Percentiles rank a stretch among this genome's conserved stretches.
Conservation (phyloP, 768 basidiomycete species). For the Panellus pusillus region DNA sequence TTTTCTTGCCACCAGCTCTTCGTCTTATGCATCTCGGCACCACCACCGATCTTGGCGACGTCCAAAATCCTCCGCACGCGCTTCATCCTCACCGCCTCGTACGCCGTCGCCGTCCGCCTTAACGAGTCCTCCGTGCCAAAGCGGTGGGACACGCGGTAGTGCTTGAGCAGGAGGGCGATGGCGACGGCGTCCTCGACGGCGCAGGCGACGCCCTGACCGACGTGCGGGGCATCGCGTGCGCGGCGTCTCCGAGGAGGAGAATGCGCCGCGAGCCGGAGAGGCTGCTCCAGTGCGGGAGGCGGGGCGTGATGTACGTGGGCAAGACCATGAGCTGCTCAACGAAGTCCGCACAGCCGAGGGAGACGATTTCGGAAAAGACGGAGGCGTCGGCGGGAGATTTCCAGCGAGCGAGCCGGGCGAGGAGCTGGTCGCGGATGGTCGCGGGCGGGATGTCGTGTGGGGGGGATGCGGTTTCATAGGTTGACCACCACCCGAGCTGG, state of each 20-base stretch:
- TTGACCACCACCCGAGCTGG: constrained; percentile 42
- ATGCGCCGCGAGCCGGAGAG: constrained; percentile 32
- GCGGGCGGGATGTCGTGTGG: constrained; percentile 25
- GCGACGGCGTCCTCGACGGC: constrained; percentile 41
- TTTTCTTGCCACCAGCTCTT: constrained; percentile 31
- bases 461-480: constrained; percentile 35
- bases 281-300: constrained; percentile 36
- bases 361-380: constrained; percentile 29
- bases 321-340: constrained; percentile 29
- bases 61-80: constrained; percentile 34
- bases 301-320: constrained; percentile 36
- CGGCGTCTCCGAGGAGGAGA: constrained; percentile 43
- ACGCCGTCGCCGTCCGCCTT: constrained; percentile 27
- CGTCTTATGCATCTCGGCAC: constrained; percentile 32
- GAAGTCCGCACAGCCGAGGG: constrained; percentile 28
- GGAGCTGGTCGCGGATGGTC: constrained; percentile 30
- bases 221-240: constrained; percentile 46
- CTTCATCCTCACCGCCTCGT: constrained; percentile 35
- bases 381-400: constrained; percentile 35
- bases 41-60: constrained; percentile 27
- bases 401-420: constrained; percentile 33
- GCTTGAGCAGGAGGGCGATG: constrained; percentile 35
- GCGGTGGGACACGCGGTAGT: constrained; percentile 26
- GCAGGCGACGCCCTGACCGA: constrained; percentile 42
- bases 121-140: constrained; percentile 21